A percentile compares a stretch with the other conserved stretches of the same genome.
phyloP scores from a whole-genome alignment of 208 protist species.

The Tritrichomonas musculus region DNA sequence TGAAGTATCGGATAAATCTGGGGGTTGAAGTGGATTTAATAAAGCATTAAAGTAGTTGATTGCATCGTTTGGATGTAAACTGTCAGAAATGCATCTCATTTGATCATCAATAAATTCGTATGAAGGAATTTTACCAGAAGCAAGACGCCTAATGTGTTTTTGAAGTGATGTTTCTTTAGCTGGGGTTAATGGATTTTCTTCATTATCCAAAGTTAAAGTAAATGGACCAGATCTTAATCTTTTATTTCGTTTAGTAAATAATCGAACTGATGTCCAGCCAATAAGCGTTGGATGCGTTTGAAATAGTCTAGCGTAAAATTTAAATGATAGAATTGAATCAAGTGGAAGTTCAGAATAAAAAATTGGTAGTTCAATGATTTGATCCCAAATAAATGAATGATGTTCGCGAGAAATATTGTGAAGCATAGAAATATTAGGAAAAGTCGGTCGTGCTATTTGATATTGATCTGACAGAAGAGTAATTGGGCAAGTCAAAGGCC shows the following conservation, averaged over 20 bases:
- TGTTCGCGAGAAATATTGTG: not conserved
- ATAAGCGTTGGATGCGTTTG: not conserved
- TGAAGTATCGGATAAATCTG: not conserved
- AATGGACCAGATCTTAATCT: not conserved
- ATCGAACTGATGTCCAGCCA: not conserved
- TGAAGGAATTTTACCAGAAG: not conserved
- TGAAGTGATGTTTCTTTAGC: not conserved
- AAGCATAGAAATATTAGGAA: not conserved
- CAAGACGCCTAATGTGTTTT: not conserved
- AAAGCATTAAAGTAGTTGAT: not conserved
- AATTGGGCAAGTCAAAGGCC: conserved; percentile 5
- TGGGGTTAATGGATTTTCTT: not conserved
- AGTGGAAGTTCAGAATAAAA: conserved; percentile 22
- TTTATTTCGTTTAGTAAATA: not conserved
- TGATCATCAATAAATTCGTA: conserved; percentile 31
- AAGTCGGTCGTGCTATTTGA: not conserved
- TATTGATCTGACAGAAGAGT: conserved; percentile 12
- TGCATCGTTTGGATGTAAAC: not conserved
- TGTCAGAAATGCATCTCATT: not conserved
- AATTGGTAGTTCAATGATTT: not conserved
- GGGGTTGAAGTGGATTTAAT: not conserved
- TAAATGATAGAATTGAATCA: not conserved
- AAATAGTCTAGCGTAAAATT: not conserved
- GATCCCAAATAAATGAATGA: conserved; percentile 19
- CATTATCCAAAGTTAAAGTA: not conserved